Conservation (phyloP, 192 early-diverging fungal species). For the Coemansia sp. region DNA sequence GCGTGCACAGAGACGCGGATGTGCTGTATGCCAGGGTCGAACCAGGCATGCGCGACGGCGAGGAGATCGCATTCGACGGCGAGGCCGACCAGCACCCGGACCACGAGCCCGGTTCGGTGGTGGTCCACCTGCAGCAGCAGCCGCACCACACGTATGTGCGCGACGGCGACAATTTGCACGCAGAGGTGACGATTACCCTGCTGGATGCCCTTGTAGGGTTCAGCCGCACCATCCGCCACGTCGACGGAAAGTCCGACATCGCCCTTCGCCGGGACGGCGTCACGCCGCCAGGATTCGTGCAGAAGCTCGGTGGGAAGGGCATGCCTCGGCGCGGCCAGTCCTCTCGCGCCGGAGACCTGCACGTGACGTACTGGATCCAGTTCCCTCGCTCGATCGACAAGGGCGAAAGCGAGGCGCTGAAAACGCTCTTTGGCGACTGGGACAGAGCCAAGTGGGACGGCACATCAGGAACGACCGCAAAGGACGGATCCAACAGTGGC, state of each 20-base stretch:
- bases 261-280: conserved; percentile 59
- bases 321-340: conserved; percentile 68
- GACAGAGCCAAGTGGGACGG: conserved; percentile 28
- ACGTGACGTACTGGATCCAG: conserved; percentile 82
- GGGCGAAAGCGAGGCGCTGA: conserved; percentile 14
- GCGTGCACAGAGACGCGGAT: conserved; percentile 81
- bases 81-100: conserved; percentile 94
- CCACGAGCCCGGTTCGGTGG: conserved; percentile 78
- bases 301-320: conserved; percentile 78
- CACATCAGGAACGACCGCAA: conserved; percentile 10
- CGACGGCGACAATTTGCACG: conserved; percentile 72
- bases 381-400: conserved; percentile 61
- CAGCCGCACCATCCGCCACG: conserved; percentile 67
- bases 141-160: conserved; percentile 76
- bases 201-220: conserved; percentile 82
- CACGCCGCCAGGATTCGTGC: conserved; percentile 71
- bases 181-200: conserved; percentile 75
- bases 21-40: conserved; percentile 78
- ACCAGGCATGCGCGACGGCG: conserved; percentile 78
- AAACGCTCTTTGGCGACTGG: conserved; percentile 12
- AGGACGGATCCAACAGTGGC: conserved; percentile 11
- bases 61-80: conserved; percentile 75
- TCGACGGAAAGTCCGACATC: conserved; percentile 72
- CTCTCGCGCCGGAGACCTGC: conserved; percentile 63
- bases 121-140: conserved; percentile 71